A percentile compares a stretch with the other conserved stretches of the same genome.
phyloP scores from a whole-genome alignment of 345 rosid genomes.

The Draba incana region DNA sequence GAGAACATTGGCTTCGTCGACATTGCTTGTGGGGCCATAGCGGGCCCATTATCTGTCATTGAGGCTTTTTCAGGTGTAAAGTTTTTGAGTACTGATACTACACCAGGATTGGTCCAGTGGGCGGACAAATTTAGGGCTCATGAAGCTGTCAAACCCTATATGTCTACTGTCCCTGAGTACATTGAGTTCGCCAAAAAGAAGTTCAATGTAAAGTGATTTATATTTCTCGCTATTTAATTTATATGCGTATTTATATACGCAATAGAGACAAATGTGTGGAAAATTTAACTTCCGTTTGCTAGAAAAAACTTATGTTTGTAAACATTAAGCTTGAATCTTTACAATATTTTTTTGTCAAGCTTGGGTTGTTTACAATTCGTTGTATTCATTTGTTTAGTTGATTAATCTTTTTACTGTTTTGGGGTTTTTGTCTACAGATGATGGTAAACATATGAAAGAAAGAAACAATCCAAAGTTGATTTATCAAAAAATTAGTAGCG shows the following conservation, averaged over 20 bases:
- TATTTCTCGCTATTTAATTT: background rate
- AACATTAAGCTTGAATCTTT: background rate
- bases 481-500: too few relatives aligned
- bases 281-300: background rate
- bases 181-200: slow-evolving; percentile 37
- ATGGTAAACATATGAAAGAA: too few relatives aligned
- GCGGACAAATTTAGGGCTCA: slow-evolving; percentile 54
- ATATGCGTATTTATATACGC: background rate
- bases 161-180: slow-evolving; percentile 69
- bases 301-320: background rate
- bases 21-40: slow-evolving; percentile 58
- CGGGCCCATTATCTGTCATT: slow-evolving; percentile 59
- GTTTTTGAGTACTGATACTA: slow-evolving; percentile 49
- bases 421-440: too few relatives aligned
- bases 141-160: slow-evolving; percentile 61
- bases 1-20: slow-evolving; percentile 62
- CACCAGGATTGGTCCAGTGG: slow-evolving; percentile 62
- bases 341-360: too few relatives aligned
- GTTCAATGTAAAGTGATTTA: slow-evolving; percentile 32
- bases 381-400: too few relatives aligned
- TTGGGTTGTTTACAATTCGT: too few relatives aligned
- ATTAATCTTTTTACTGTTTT: too few relatives aligned
- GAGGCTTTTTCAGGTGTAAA: slow-evolving; percentile 46
- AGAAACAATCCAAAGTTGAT: too few relatives aligned
- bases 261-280: slow-evolving; percentile 4